Percentiles rank a stretch among this genome's conserved stretches.
Conservation (phyloP, 176 grass and related monocot genomes). For the Carex littledalei region DNA sequence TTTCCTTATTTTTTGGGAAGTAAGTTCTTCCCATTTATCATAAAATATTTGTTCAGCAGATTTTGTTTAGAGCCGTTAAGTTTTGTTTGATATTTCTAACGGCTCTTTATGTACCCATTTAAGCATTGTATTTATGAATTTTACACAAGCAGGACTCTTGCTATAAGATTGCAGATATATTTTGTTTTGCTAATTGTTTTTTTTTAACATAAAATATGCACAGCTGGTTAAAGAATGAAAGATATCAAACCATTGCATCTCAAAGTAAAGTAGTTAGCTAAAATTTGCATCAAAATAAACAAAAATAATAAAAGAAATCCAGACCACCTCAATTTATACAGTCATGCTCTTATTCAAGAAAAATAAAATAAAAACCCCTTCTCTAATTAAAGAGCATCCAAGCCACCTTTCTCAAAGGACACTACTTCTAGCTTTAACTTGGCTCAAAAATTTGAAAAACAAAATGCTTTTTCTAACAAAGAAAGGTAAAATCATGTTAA, state of each 20-base stretch:
- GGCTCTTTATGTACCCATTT: background rate
- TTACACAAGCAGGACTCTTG: background rate
- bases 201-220: background rate
- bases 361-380: background rate
- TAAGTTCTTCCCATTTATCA: conserved; percentile 50
- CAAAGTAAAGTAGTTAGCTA: background rate
- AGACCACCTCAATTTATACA: background rate
- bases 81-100: conserved; percentile 19
- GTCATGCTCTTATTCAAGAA: conserved; percentile 6
- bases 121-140: conserved; percentile 4
- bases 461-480: background rate
- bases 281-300: background rate
- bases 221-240: background rate
- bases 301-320: background rate
- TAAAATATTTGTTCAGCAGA: conserved; percentile 52
- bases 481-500: background rate
- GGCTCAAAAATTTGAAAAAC: background rate
- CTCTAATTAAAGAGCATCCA: background rate
- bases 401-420: background rate
- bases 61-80: conserved; percentile 50
- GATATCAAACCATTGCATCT: background rate
- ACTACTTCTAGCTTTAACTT: background rate
- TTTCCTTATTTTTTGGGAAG: conserved; percentile 21
- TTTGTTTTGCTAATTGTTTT: background rate
- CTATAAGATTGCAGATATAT: background rate